Evolutionary conservation across 495 filamentous ascomycete genomes (phyloP).

Genomic region (Neurospora africana): DNA sequence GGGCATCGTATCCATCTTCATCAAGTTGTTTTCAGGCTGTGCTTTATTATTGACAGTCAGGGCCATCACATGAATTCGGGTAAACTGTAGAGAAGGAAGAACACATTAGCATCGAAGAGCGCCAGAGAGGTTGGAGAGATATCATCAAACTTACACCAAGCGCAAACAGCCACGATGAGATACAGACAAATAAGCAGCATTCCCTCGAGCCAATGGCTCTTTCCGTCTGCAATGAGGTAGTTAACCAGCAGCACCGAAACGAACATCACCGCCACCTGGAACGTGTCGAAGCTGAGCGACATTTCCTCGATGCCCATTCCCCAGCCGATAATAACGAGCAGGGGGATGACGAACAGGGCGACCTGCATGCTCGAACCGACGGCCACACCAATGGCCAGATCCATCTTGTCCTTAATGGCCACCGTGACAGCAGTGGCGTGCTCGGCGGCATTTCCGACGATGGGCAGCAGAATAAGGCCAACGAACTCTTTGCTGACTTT

Average conservation of each 20-base stretch:
- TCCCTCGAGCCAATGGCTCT: constrained; percentile 62
- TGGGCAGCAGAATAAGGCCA: constrained; percentile 76
- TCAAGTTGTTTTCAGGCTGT: neutral
- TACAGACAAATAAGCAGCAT: constrained; percentile 65
- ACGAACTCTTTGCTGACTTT: constrained; percentile 64
- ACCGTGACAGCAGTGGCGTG: constrained; percentile 82
- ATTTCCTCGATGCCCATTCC: constrained; percentile 56
- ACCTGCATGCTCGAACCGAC: constrained; percentile 85
- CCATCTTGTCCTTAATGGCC: constrained; percentile 85
- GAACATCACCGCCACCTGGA: constrained; percentile 72
- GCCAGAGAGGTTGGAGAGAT: neutral
- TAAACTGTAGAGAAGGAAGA: neutral
- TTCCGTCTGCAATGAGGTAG: constrained; percentile 63
- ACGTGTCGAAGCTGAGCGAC: constrained; percentile 71
- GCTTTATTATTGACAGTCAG: neutral
- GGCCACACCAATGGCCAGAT: constrained; percentile 73
- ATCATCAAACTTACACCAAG: constrained; percentile 34
- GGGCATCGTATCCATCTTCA: neutral
- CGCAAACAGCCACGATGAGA: constrained; percentile 55
- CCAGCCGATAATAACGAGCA: constrained; percentile 75
- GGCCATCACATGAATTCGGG: neutral
- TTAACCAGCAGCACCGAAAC: constrained; percentile 71
- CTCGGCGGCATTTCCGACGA: constrained; percentile 82
- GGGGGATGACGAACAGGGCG: constrained; percentile 65
- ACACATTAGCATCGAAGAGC: neutral